Evolutionary conservation across 495 filamentous ascomycete genomes (phyloP).

Genomic region (Saxispiralis lemnorum): DNA sequence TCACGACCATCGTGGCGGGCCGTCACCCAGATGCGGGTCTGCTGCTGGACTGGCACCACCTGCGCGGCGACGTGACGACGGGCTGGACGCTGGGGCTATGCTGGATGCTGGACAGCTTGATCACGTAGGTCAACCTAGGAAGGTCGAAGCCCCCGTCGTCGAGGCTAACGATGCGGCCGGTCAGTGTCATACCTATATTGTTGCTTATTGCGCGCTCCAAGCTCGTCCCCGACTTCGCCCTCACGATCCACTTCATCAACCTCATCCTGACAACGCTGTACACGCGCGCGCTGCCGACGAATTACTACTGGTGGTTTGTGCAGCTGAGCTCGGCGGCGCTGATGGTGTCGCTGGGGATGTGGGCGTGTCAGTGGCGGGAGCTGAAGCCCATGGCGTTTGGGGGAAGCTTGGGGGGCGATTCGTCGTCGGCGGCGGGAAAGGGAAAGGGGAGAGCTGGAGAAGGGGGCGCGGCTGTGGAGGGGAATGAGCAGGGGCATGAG

Average conservation of each 20-base stretch:
- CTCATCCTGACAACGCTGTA: conserved; percentile 63
- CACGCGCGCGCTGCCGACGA: conserved; percentile 50
- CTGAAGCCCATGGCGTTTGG: conserved; percentile 79
- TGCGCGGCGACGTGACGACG: conserved; percentile 76
- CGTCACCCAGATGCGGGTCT: conserved; percentile 49
- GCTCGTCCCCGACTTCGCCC: conserved; percentile 79
- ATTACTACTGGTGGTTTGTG: conserved; percentile 74
- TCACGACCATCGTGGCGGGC: conserved; percentile 74
- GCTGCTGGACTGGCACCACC: conserved; percentile 60
- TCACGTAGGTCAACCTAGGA: conserved; percentile 44
- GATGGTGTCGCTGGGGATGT: conserved; percentile 62
- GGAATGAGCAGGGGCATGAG: conserved; percentile 31
- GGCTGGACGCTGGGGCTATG: conserved; percentile 84
- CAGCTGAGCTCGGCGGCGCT: conserved; percentile 49
- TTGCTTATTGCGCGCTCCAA: conserved; percentile 72
- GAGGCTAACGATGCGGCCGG: conserved; percentile 13
- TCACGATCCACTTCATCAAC: conserved; percentile 77
- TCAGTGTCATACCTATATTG: conserved; percentile 58
- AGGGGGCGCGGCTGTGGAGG: conserved; percentile 16
- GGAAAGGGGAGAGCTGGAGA: conserved; percentile 16
- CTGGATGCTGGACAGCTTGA: conserved; percentile 61
- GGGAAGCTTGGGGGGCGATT: conserved; percentile 23
- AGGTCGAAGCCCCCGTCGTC: too few relatives aligned
- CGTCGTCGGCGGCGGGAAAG: conserved; percentile 14
- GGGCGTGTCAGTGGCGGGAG: conserved; percentile 81